These are phyloP conservation scores for Cucumis hystrix DNA, from an alignment of 306 rosid genomes.

Conservation along the genomic window DNA sequence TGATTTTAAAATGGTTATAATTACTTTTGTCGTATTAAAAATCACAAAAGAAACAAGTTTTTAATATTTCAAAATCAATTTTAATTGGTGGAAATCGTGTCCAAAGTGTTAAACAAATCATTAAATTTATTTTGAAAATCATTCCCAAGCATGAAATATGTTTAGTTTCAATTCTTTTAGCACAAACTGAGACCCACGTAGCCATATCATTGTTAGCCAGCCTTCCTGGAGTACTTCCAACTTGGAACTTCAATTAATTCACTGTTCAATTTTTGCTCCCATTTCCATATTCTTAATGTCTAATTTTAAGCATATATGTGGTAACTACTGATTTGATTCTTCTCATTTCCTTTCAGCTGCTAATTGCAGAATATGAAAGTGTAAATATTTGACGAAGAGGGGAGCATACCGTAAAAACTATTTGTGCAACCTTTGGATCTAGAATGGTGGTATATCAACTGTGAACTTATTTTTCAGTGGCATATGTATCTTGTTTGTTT, in stretches of 20 bases:
- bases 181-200: background rate
- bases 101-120: too few species aligned
- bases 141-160: too few species aligned
- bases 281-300: background rate
- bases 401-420: background rate
- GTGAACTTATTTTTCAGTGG: background rate
- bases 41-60: too few species aligned
- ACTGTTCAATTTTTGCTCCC: background rate
- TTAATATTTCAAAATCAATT: too few species aligned
- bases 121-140: too few species aligned
- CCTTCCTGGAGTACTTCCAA: background rate
- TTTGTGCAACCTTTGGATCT: background rate
- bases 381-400: constrained; percentile 1
- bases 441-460: background rate
- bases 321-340: constrained; percentile 8
- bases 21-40: too few species aligned
- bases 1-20: too few species aligned
- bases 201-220: background rate
- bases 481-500: background rate
- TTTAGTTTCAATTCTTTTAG: background rate
- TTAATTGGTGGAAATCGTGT: too few species aligned
- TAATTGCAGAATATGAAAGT: constrained; percentile 65
- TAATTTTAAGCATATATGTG: background rate
- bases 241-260: background rate
- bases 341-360: constrained; percentile 43